Evolutionary conservation across 305 asterid species (phyloP).

Genomic region (Plantago coronopus): DNA sequence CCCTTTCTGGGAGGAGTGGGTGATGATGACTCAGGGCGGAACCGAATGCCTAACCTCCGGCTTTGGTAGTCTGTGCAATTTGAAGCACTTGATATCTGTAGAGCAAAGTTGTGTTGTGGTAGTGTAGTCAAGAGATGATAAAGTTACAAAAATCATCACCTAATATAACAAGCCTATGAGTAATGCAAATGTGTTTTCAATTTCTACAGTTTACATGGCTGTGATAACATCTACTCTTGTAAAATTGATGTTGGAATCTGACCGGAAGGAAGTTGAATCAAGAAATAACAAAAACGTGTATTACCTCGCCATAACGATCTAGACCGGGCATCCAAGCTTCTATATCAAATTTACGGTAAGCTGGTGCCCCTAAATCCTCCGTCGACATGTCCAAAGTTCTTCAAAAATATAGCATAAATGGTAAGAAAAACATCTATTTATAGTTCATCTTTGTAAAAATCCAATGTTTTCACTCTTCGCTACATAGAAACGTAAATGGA

Average conservation of each 20-base stretch:
- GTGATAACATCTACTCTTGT: background rate
- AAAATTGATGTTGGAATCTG: background rate
- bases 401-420: slow-evolving; percentile 10
- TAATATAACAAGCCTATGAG: background rate
- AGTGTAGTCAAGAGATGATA: slow-evolving; percentile 9
- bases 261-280: background rate
- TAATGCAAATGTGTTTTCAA: background rate
- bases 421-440: background rate
- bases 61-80: slow-evolving; percentile 97
- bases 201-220: no score
- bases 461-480: background rate
- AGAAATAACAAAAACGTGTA: slow-evolving; percentile 4
- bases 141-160: background rate
- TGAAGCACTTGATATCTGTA: slow-evolving; percentile 96
- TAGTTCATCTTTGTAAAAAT: no score
- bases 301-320: slow-evolving; percentile 92
- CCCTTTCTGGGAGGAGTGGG: slow-evolving; percentile 61
- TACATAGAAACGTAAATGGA: background rate
- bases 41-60: slow-evolving; percentile 80
- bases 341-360: slow-evolving; percentile 88
- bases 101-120: slow-evolving; percentile 7
- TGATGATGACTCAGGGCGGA: slow-evolving; percentile 60
- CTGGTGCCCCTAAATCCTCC: slow-evolving; percentile 96
- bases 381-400: slow-evolving; percentile 96
- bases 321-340: slow-evolving; percentile 99